These are phyloP conservation scores for Kluyveromyces wickerhamii DNA, from an alignment of 805 yeast genomes.

Conservation along the genomic window DNA sequence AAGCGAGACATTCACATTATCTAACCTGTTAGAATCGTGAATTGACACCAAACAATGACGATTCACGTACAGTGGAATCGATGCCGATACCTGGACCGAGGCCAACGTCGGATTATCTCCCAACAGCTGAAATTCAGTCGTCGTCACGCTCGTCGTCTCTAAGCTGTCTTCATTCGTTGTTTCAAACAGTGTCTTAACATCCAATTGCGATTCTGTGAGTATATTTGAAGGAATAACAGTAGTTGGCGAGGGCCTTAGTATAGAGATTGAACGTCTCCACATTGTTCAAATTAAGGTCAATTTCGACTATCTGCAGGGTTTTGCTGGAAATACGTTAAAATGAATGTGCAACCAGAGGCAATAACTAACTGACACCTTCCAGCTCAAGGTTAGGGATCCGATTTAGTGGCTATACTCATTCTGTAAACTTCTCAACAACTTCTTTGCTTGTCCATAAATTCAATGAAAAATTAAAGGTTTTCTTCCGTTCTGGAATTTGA, in stretches of 20 bases:
- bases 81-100: constrained; percentile 15
- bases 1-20: constrained; percentile 13
- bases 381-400: too few relatives aligned
- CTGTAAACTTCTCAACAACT: too few relatives aligned
- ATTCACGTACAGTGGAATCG: constrained; percentile 18
- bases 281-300: too few relatives aligned
- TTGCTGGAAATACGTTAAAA: too few relatives aligned
- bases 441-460: too few relatives aligned
- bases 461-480: constrained; percentile 5
- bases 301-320: too few relatives aligned
- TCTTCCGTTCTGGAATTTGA: neutral
- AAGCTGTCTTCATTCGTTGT: constrained; percentile 6
- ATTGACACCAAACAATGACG: constrained; percentile 24
- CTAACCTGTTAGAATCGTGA: constrained; percentile 9
- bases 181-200: constrained; percentile 14
- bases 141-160: neutral
- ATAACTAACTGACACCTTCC: too few relatives aligned
- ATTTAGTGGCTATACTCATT: too few relatives aligned
- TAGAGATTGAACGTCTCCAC: constrained; percentile 15
- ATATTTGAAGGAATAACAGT: constrained; percentile 17
- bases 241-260: constrained; percentile 16
- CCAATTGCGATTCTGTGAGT: constrained; percentile 8
- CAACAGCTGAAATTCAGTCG: constrained; percentile 14
- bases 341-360: too few relatives aligned
- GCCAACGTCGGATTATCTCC: constrained; percentile 24